These are phyloP conservation scores for Mycena metata DNA, from an alignment of 768 basidiomycete species.

Conservation along the genomic window DNA sequence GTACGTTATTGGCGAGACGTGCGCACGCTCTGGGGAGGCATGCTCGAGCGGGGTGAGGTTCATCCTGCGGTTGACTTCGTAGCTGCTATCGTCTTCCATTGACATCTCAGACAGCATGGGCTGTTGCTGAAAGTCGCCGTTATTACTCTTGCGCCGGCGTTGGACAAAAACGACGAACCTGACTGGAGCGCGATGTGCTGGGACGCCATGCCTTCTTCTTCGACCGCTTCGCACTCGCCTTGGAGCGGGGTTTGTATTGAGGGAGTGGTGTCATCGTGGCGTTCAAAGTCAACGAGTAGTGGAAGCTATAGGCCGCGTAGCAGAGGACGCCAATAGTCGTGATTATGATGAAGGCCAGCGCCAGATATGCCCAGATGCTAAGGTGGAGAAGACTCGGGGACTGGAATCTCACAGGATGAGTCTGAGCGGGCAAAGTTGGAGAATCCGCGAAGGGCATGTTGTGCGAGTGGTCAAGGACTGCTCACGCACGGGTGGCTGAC, in stretches of 20 bases:
- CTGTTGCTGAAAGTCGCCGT: slow-evolving; percentile 4
- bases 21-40: background rate
- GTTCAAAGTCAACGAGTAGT: slow-evolving; percentile 25
- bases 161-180: background rate
- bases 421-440: slow-evolving; percentile 25
- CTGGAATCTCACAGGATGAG: slow-evolving; percentile 12
- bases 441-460: slow-evolving; percentile 26
- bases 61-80: slow-evolving; percentile 11
- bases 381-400: slow-evolving; percentile 23
- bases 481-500: slow-evolving; percentile 6
- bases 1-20: slow-evolving; percentile 12
- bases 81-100: slow-evolving; percentile 5
- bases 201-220: slow-evolving; percentile 32
- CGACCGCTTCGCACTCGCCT: slow-evolving; percentile 13
- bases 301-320: slow-evolving; percentile 27
- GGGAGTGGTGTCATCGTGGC: slow-evolving; percentile 19
- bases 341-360: slow-evolving; percentile 27
- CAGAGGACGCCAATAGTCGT: slow-evolving; percentile 23
- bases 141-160: background rate
- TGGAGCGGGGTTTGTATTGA: slow-evolving; percentile 13
- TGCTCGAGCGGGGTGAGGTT: slow-evolving; percentile 9
- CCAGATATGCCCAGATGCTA: slow-evolving; percentile 28
- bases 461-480: slow-evolving; percentile 7
- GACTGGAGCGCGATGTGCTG: slow-evolving; percentile 20
- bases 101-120: slow-evolving; percentile 17